A percentile compares a stretch with the other conserved stretches of the same genome.
Conservation (phyloP, 2,329 filamentous ascomycete genomes). For the Colletotrichum graminicola region DNA sequence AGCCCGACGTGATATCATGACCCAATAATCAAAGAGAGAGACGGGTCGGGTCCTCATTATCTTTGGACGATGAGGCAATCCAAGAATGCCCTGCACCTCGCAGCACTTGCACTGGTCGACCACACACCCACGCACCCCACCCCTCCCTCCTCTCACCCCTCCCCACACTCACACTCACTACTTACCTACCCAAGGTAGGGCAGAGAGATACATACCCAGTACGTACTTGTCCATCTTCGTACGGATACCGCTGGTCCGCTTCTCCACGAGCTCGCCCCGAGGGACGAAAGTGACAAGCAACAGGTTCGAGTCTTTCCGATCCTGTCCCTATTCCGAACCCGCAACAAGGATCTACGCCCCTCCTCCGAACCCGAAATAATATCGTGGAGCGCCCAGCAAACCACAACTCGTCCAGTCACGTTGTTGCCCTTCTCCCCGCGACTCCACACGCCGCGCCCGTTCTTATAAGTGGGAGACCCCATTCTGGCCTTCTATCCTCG, state of each 20-base stretch:
- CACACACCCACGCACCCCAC: constrained; percentile 8
- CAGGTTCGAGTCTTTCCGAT: constrained; percentile 22
- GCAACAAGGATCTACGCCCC: constrained; percentile 29
- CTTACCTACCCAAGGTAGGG: too few species aligned
- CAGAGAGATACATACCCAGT: too few species aligned
- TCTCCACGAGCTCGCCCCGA: background rate
- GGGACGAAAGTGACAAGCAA: constrained; percentile 11
- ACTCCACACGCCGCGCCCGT: constrained; percentile 40
- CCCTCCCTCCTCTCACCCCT: background rate
- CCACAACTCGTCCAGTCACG: constrained; percentile 24
- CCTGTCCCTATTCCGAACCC: constrained; percentile 32
- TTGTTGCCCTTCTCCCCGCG: constrained; percentile 33
- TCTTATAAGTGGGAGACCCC: constrained; percentile 40
- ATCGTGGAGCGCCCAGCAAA: constrained; percentile 39
- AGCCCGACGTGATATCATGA: constrained; percentile 24
- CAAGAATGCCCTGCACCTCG: constrained; percentile 22
- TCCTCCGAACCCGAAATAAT: constrained; percentile 39
- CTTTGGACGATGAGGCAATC: constrained; percentile 40
- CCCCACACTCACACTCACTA: background rate
- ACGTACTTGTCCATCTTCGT: too few species aligned
- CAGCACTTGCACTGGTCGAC: constrained; percentile 14
- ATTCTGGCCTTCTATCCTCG: constrained; percentile 41
- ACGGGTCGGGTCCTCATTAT: constrained; percentile 32
- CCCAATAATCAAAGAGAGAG: constrained; percentile 13
- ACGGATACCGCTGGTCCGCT: background rate